Evolutionary conservation across 1,284 basidiomycete species (phyloP).

Genomic region (Agroathelia rolfsii): DNA sequence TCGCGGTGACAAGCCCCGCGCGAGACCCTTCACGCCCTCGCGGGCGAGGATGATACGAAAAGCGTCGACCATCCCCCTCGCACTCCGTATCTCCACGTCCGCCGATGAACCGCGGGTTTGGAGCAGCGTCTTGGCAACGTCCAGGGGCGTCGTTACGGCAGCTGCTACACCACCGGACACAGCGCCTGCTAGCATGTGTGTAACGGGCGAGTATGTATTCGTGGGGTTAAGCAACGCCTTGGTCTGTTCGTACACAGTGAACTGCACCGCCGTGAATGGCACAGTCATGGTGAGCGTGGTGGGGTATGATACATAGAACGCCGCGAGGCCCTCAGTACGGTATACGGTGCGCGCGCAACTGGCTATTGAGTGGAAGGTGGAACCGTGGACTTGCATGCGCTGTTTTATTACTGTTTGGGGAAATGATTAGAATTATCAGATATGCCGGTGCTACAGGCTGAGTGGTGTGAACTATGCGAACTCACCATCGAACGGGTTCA

Average conservation of each 20-base stretch:
- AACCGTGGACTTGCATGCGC: conserved; percentile 95
- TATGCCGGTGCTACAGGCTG: conserved; percentile 7
- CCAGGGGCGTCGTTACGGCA: conserved; percentile 91
- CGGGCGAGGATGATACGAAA: conserved; percentile 80
- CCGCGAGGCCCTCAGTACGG: conserved; percentile 75
- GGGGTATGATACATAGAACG: conserved; percentile 98
- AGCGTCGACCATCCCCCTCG: conserved; percentile 82
- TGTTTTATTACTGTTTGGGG: conserved; percentile 85
- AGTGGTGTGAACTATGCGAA: conserved; percentile 11
- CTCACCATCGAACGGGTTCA: conserved; percentile 99
- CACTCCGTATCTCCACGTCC: conserved; percentile 78
- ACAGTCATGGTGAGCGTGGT: conserved; percentile 96
- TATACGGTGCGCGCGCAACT: conserved; percentile 82
- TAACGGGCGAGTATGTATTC: conserved; percentile 81
- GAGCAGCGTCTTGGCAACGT: conserved; percentile 96
- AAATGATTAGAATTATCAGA: conserved; percentile 5
- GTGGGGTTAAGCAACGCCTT: conserved; percentile 84
- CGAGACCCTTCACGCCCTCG: conserved; percentile 82
- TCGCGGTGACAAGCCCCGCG: conserved; percentile 82
- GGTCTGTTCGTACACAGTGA: conserved; percentile 92
- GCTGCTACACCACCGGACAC: conserved; percentile 91
- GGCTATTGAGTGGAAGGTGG: conserved; percentile 77
- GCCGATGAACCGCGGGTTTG: conserved; percentile 86
- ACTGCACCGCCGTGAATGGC: conserved; percentile 97
- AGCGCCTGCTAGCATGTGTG: conserved; percentile 88